Percentiles rank a stretch among this genome's conserved stretches.
Conservation (phyloP, 108 stramenopile species). For the Discostella stelligeroides region DNA sequence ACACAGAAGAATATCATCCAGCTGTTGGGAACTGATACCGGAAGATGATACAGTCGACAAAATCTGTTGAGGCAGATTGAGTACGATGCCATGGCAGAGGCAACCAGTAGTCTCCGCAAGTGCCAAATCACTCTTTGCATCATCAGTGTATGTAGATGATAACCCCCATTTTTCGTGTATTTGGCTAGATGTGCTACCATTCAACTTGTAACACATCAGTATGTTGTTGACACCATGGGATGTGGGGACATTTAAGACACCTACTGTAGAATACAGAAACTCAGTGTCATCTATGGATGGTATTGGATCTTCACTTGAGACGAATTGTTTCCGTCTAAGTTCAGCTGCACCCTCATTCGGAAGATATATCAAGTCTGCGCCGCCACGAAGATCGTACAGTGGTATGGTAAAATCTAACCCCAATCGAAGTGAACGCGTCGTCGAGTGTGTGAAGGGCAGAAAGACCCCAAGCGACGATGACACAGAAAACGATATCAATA, state of each 20-base stretch:
- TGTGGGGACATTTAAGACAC: slow-evolving; percentile 8
- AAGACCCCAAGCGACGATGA: not conserved
- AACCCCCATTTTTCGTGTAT: slow-evolving; percentile 1
- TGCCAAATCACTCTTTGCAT: slow-evolving; percentile 7
- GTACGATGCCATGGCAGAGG: slow-evolving; percentile 22
- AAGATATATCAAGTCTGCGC: not conserved
- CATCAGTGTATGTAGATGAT: not conserved
- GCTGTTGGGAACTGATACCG: not conserved
- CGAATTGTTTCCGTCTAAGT: no score
- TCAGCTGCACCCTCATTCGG: not conserved
- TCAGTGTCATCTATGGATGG: not conserved
- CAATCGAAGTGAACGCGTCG: not conserved
- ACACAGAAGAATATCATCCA: not conserved
- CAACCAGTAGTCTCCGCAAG: slow-evolving; percentile 17
- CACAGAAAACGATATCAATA: not conserved
- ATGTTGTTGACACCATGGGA: not conserved
- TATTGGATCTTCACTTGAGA: not conserved
- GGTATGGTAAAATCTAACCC: not conserved
- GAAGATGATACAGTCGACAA: no score
- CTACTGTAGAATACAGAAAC: slow-evolving; percentile 6
- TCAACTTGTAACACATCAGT: slow-evolving; percentile 1
- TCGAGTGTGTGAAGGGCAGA: not conserved
- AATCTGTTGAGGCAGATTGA: slow-evolving; percentile 5
- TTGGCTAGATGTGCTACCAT: not conserved
- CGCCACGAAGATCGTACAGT: not conserved